Evolutionary conservation across 306 rosid species (phyloP).

Genomic region (Bauhinia variegata): DNA sequence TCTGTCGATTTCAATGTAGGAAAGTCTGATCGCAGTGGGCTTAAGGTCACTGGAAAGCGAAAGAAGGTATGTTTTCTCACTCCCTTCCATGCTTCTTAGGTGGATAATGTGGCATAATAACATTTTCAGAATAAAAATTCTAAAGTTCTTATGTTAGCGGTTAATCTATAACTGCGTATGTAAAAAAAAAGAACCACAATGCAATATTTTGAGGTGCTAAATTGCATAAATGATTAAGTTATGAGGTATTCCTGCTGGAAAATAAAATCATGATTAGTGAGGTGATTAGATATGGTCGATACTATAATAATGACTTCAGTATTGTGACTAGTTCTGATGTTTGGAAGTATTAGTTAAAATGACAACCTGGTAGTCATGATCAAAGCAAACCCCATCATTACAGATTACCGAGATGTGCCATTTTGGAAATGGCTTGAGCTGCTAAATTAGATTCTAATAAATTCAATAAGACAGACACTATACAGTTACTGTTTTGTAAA

Average conservation of each 20-base stretch:
- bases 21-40: slow-evolving; percentile 81
- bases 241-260: no score
- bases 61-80: slow-evolving; percentile 64
- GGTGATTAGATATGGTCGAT: neutral
- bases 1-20: slow-evolving; percentile 91
- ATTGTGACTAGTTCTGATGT: neutral
- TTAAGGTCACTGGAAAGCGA: slow-evolving; percentile 93
- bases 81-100: neutral
- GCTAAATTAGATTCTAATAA: neutral
- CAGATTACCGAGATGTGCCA: neutral
- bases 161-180: neutral
- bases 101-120: neutral
- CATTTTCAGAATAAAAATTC: neutral
- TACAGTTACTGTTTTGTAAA: neutral
- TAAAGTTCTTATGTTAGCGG: neutral
- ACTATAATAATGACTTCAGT: no score
- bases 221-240: neutral
- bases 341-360: neutral
- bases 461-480: neutral
- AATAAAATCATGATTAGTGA: no score
- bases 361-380: neutral
- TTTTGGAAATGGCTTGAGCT: neutral
- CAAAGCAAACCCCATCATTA: neutral
- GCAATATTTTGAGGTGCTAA: neutral
- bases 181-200: neutral